Evolutionary conservation across 441 rosid genomes (phyloP).

Genomic region (California macrophylla): DNA sequence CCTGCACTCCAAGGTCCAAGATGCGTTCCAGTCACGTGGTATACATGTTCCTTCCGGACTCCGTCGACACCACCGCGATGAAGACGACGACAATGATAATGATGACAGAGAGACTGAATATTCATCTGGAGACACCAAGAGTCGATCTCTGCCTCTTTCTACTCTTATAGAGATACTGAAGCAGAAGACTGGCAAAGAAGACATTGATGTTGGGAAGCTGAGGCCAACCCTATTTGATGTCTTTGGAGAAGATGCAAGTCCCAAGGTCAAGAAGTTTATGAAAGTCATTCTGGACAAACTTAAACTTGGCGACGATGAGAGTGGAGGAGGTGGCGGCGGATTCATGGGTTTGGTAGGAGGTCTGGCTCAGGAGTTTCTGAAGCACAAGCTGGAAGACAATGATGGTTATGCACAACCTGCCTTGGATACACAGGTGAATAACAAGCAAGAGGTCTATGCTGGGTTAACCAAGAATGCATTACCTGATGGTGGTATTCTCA

Average conservation of each 20-base stretch:
- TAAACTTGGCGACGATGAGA: conserved; percentile 12
- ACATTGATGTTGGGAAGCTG: conserved; percentile 78
- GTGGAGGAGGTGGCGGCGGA: background rate
- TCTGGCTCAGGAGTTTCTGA: conserved; percentile 50
- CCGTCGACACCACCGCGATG: background rate
- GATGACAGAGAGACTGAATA: conserved; percentile 33
- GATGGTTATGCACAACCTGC: background rate
- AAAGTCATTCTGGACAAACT: conserved; percentile 62
- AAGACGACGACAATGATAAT: conserved; percentile 29
- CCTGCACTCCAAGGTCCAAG: background rate
- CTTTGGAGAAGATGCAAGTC: conserved; percentile 85
- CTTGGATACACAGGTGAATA: conserved; percentile 38
- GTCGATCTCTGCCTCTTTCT: conserved; percentile 60
- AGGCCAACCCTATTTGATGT: conserved; percentile 72
- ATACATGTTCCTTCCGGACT: background rate
- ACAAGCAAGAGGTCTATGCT: conserved; percentile 68
- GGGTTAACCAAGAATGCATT: conserved; percentile 46
- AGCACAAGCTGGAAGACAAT: conserved; percentile 47
- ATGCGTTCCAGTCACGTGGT: background rate
- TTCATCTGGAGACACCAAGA: conserved; percentile 49
- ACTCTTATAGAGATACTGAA: conserved; percentile 74
- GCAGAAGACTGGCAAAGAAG: conserved; percentile 84
- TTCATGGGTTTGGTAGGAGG: background rate
- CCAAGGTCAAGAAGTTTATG: conserved; percentile 97
- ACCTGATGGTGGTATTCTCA: conserved; percentile 60